Evolutionary conservation across 2,329 filamentous ascomycete species (phyloP), one percentile per base, ranked within the genome.

Genomic region (Talaromyces piceae): DNA sequence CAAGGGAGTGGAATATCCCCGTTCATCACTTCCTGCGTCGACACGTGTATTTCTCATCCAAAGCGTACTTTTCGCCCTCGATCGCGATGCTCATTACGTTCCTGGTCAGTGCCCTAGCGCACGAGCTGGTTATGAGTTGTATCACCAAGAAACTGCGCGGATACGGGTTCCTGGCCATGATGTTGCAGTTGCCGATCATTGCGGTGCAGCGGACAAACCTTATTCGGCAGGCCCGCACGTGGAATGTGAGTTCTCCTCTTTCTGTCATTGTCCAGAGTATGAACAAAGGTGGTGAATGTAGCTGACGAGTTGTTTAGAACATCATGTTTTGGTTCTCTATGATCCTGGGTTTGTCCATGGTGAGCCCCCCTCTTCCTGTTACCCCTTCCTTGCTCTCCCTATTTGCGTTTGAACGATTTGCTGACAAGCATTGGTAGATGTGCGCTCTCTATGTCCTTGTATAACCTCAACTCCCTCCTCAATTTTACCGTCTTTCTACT

Each of bases 131-230:
- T 62, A 95, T 98, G 87, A 90, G 87, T 6, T 97, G 91, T 68
- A 97, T 98, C 66, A 96, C 91, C 23, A 91, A 96, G 76, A 97
- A 98, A 74, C 77, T 97, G 43, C 77, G 93, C 31, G 93, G 93
- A 11, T 98, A 97, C 64, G 93, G 91, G 8, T 95, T 96, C 65
- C 64, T 94, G 18, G 87, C 88, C 56, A 93, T 96, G 83, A 97
- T 98, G 93, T 73, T 94, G 56, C 93, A 98, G 75, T 79, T 97
- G 59, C 93, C 93, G 0, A 93, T 97, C 58, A 87, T 97, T n/a
- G 82, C 91, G 67, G 73, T 97, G 26, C 93, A 97, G 74, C 80
- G 88, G 56, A 90, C 87, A 4, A 80, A 77, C 54, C 88, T 82
- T 74, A 82, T 97, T 31, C 80, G 83, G 50, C 83, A 84, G 18